These are phyloP conservation scores for Phytophthora lateralis DNA, from an alignment of 352 stramenopile species.

Conservation along the genomic window DNA sequence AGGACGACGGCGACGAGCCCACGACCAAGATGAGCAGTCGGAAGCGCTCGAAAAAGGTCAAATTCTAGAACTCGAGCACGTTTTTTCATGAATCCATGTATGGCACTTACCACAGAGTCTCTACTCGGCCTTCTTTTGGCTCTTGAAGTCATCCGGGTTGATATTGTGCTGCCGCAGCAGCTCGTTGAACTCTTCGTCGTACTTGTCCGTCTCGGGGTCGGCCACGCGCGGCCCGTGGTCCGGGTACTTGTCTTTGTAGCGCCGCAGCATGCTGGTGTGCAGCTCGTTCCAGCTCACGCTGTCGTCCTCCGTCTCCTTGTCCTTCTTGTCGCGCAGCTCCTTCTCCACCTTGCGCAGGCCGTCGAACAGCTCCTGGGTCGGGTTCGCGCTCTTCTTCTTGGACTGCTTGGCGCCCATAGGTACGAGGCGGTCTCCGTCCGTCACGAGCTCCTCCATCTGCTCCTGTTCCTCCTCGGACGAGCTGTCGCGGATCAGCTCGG, in stretches of 20 bases:
- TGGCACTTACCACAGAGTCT: neutral
- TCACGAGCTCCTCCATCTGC: constrained; percentile 77
- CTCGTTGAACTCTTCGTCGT: constrained; percentile 88
- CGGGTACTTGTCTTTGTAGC: constrained; percentile 84
- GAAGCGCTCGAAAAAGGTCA: constrained; percentile 47
- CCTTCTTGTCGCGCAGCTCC: constrained; percentile 64
- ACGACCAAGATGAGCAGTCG: constrained; percentile 16
- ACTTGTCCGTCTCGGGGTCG: constrained; percentile 59
- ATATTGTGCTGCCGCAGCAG: constrained; percentile 83
- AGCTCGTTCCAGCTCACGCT: constrained; percentile 85
- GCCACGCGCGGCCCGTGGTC: constrained; percentile 57
- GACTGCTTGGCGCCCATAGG: constrained; percentile 26
- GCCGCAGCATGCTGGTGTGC: constrained; percentile 68
- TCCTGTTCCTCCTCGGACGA: constrained; percentile 51
- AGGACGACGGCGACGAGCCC: constrained; percentile 34
- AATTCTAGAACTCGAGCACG: constrained; percentile 40
- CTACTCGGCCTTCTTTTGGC: constrained; percentile 33
- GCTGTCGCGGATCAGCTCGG: constrained; percentile 54
- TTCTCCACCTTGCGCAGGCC: constrained; percentile 77
- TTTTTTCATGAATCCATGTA: neutral
- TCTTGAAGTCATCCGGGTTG: constrained; percentile 62
- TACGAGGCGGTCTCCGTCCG: constrained; percentile 57
- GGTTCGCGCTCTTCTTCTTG: constrained; percentile 48
- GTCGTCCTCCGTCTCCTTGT: constrained; percentile 45
- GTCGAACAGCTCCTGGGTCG: constrained; percentile 71